Evolutionary conservation across 768 basidiomycete genomes (phyloP), one percentile per base, ranked within the genome.

Genomic region (Lactarius indigo): DNA sequence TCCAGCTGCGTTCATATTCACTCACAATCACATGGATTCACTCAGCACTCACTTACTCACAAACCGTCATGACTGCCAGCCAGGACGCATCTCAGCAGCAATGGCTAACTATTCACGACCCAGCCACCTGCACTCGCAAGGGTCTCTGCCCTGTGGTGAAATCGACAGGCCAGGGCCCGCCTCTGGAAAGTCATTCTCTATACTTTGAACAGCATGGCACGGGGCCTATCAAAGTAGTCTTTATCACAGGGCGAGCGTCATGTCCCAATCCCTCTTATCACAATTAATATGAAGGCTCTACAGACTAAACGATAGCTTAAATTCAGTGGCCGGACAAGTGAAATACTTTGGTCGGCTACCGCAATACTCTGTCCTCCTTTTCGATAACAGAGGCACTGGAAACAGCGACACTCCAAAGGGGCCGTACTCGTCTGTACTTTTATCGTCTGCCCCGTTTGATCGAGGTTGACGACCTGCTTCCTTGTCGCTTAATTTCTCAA

Each of bases 341-440:
- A 74, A 81, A 5, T 79, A 88, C 72, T 92, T 94, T 70, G 80
- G 82, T 10, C 75, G 73, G 23, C 74, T 81, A 15, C 76, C 79
- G 13, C 77, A 84, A 37, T 89, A 88, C 72, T 82, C 85, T 1
- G 77, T 84, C 15, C 79, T 94, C 2, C 89, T 91, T 5, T 92
- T 94, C 73, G 92, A 94, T 75, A 94, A 94, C 74, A 83, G 92
- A 41, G 92, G 92, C 1, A 91, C 90, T 7, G 92, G 92, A 7
- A 84, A 91, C 74, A 90, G 88, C 35, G 84, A 81, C 5, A 79
- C 84, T 50, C 92, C 92, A 0, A 76, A 79, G 54, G 92, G 92
- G 1, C 90, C 91, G 1, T 94, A 93, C 76, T 83, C 88, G 90
- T 92, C 72, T 65, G 85, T 68, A 2, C 44, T n/a, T 37, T 30